Percentiles rank a stretch among this genome's conserved stretches.
These are phyloP conservation scores for Fusarium coicis DNA, from an alignment of 2,329 filamentous ascomycete species.

Conservation along the genomic window DNA sequence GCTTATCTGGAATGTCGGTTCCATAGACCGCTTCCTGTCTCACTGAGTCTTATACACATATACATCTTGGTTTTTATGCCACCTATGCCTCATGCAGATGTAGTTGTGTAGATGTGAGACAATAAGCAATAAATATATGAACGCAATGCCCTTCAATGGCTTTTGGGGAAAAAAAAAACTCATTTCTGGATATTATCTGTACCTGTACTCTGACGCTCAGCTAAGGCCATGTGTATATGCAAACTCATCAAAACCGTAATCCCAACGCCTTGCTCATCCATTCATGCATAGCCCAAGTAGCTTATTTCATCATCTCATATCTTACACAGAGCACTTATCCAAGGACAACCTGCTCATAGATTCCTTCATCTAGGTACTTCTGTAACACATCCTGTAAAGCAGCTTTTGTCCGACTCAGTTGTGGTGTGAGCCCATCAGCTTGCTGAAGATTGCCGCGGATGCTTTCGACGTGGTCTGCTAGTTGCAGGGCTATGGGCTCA, in stretches of 20 bases:
- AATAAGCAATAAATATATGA: background rate
- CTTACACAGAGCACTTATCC: constrained; percentile 40
- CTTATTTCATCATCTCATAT: constrained; percentile 15
- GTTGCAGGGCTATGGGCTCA: constrained; percentile 57
- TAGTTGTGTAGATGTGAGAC: constrained; percentile 3
- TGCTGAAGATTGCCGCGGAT: constrained; percentile 65
- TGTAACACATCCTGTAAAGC: constrained; percentile 61
- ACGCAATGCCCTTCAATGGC: background rate
- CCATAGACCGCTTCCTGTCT: constrained; percentile 8
- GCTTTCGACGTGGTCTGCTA: constrained; percentile 67
- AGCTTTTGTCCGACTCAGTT: constrained; percentile 60
- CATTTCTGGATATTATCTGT: background rate
- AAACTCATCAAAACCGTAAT: background rate
- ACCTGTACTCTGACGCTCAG: background rate
- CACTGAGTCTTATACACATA: constrained; percentile 30
- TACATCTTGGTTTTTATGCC: constrained; percentile 29
- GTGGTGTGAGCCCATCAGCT: constrained; percentile 62
- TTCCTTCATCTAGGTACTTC: constrained; percentile 55
- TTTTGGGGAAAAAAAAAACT: no score
- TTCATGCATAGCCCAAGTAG: background rate
- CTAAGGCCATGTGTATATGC: background rate
- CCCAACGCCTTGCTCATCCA: constrained; percentile 20
- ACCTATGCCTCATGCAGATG: constrained; percentile 30
- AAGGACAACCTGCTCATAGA: constrained; percentile 62
- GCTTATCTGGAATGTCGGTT: constrained; percentile 12